Conservation (phyloP, 208 protist species). For the Crithidia sp. region DNA sequence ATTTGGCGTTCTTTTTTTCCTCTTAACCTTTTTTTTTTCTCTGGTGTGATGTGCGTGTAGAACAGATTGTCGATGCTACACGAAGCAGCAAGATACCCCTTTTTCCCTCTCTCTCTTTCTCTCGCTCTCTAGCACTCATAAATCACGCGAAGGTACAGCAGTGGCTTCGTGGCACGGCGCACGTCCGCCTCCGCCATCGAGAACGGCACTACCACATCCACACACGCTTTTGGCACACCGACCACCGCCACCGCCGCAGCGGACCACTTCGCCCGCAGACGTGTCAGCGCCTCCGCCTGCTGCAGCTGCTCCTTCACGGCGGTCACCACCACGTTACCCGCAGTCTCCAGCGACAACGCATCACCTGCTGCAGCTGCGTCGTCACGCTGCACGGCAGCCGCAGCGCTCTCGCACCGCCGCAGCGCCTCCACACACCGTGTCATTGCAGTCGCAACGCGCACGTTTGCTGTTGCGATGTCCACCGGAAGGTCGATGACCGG, state of each 20-base stretch:
- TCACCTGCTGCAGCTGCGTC: neutral
- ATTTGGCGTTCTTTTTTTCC: neutral
- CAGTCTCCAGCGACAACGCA: slow-evolving; percentile 1
- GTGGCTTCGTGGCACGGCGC: slow-evolving; percentile 18
- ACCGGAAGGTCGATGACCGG: slow-evolving; percentile 55
- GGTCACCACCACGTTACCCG: slow-evolving; percentile 7
- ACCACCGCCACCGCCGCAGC: slow-evolving; percentile 17
- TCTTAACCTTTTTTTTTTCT: slow-evolving; percentile 24
- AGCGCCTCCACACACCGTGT: slow-evolving; percentile 24
- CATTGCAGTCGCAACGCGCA: slow-evolving; percentile 29
- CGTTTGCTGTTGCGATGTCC: slow-evolving; percentile 52
- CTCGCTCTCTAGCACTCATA: slow-evolving; percentile 9
- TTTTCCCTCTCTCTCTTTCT: slow-evolving; percentile 4
- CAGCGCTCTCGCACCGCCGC: neutral
- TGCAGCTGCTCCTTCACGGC: slow-evolving; percentile 1
- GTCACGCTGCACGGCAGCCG: neutral
- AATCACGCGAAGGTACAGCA: slow-evolving; percentile 41
- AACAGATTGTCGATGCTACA: too few species aligned
- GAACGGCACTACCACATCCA: slow-evolving; percentile 50
- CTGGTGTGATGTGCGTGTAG: neutral
- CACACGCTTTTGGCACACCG: slow-evolving; percentile 12
- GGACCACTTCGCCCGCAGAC: slow-evolving; percentile 9
- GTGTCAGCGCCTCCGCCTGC: neutral
- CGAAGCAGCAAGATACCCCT: neutral
- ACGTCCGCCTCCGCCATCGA: slow-evolving; percentile 28